phyloP scores from a whole-genome alignment of 495 filamentous ascomycete species.

The Neurospora terricola region DNA sequence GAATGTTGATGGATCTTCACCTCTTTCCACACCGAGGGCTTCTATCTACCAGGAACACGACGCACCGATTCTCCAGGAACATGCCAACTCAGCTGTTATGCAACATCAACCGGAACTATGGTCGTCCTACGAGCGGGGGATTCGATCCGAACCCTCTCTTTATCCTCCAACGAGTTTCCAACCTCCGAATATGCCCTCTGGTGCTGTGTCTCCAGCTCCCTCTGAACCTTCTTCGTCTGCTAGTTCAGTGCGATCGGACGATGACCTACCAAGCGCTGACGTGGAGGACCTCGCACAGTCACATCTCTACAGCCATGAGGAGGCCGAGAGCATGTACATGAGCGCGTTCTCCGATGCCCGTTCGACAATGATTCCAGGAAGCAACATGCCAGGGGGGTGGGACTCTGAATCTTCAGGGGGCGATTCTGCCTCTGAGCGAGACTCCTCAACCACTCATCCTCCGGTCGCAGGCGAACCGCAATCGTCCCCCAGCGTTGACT shows the following conservation, averaged over 20 bases:
- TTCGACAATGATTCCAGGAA: conserved; percentile 2
- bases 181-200: conserved; percentile 6
- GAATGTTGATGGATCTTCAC: conserved; percentile 14
- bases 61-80: conserved; percentile 3
- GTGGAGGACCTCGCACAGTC: conserved; percentile 56
- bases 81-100: conserved; percentile 27
- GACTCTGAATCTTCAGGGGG: conserved; percentile 23
- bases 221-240: conserved; percentile 17
- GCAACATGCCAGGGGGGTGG: conserved; percentile 51
- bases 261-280: background rate
- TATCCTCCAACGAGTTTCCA: conserved; percentile 10
- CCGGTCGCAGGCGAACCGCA: background rate
- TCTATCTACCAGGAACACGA: conserved; percentile 22
- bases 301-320: conserved; percentile 76
- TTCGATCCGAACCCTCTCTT: conserved; percentile 30
- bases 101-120: conserved; percentile 18
- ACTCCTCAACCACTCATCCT: background rate
- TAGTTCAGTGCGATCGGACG: conserved; percentile 10
- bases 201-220: conserved; percentile 4
- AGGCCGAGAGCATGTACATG: conserved; percentile 96
- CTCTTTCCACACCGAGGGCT: conserved; percentile 37
- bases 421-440: background rate
- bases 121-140: conserved; percentile 18
- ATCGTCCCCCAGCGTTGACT: background rate
- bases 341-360: conserved; percentile 40